Conservation (phyloP, 2,329 filamentous ascomycete genomes). For the Chaetomiaceae sp. region DNA sequence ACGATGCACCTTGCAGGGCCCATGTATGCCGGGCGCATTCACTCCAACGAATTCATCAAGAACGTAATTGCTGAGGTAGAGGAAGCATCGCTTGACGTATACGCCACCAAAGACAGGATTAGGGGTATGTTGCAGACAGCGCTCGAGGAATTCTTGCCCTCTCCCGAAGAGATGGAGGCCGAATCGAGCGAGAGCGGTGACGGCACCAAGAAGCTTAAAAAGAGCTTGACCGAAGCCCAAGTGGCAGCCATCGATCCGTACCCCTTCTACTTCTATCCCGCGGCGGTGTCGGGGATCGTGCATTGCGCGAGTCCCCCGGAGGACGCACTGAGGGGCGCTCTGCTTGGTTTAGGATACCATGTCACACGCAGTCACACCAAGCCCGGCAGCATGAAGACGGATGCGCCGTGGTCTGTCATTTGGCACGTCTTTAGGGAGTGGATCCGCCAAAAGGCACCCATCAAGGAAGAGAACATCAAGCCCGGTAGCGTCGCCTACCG, state of each 20-base stretch:
- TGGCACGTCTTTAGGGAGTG: slow-evolving; percentile 95
- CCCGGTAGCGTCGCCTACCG: slow-evolving; percentile 66
- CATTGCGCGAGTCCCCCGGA: slow-evolving; percentile 78
- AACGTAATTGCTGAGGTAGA: slow-evolving; percentile 71
- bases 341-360: slow-evolving; percentile 74
- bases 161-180: slow-evolving; percentile 33
- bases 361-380: slow-evolving; percentile 86
- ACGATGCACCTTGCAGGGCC: slow-evolving; percentile 87
- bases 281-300: slow-evolving; percentile 67
- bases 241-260: slow-evolving; percentile 65
- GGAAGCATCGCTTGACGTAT: slow-evolving; percentile 60
- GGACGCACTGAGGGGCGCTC: slow-evolving; percentile 72
- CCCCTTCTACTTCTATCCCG: slow-evolving; percentile 84
- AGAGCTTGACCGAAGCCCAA: slow-evolving; percentile 39
- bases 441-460: slow-evolving; percentile 72
- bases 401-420: slow-evolving; percentile 83
- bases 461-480: slow-evolving; percentile 68
- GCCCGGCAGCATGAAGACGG: slow-evolving; percentile 84
- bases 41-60: slow-evolving; percentile 78
- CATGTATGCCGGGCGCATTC: slow-evolving; percentile 90
- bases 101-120: slow-evolving; percentile 75
- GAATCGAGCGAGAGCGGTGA: slow-evolving; percentile 36
- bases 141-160: slow-evolving; percentile 62
- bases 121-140: slow-evolving; percentile 90
- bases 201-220: slow-evolving; percentile 16